These are phyloP conservation scores for Dendrobium officinale DNA, from an alignment of 106 monocot species.

Conservation along the genomic window DNA sequence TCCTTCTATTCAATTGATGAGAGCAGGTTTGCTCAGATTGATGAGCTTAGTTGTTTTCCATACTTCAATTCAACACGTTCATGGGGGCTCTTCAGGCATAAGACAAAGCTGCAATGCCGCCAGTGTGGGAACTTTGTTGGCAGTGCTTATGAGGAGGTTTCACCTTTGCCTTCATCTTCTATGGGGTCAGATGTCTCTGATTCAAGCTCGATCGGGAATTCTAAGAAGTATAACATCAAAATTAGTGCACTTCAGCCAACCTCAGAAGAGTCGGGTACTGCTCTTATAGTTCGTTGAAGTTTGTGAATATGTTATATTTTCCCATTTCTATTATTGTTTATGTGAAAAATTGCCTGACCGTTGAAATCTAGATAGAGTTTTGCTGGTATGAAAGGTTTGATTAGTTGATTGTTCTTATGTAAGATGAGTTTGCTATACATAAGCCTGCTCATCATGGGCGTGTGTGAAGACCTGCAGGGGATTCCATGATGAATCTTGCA, in stretches of 20 bases:
- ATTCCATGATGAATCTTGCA: not conserved
- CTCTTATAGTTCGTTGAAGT: constrained; percentile 12
- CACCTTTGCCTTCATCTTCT: constrained; percentile 6
- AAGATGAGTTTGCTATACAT: not conserved
- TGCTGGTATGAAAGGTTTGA: not conserved
- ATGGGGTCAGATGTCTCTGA: constrained; percentile 18
- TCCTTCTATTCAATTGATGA: constrained; percentile 47
- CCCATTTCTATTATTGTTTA: not conserved
- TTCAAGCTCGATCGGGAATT: constrained; percentile 21
- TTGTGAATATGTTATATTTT: not conserved
- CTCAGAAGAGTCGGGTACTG: constrained; percentile 27
- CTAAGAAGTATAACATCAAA: constrained; percentile 45
- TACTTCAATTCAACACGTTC: constrained; percentile 45
- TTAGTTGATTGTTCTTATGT: not conserved
- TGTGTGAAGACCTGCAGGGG: not conserved
- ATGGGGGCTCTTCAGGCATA: constrained; percentile 50
- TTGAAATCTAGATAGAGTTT: not conserved
- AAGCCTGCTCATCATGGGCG: not conserved
- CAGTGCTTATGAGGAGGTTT: constrained; percentile 30
- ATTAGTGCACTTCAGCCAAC: constrained; percentile 47
- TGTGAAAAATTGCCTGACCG: not conserved
- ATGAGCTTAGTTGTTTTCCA: constrained; percentile 43
- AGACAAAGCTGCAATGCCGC: constrained; percentile 41
- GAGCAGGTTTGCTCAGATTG: constrained; percentile 45
- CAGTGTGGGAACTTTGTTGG: constrained; percentile 51